These are phyloP conservation scores for Ilyonectria sp. DNA, from an alignment of 2,329 filamentous ascomycete genomes.

Conservation along the genomic window DNA sequence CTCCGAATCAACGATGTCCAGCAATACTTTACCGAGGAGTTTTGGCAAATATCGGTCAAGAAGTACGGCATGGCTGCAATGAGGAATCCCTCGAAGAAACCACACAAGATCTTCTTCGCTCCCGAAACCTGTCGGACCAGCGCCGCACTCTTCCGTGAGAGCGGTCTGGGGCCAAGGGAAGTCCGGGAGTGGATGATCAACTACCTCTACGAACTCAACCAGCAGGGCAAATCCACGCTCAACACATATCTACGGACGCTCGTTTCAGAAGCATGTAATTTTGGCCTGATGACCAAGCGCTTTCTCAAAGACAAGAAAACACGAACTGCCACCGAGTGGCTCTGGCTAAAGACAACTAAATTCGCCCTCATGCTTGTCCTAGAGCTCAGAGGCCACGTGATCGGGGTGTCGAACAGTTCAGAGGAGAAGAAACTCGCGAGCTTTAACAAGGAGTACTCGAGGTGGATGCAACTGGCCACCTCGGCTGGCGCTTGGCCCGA, in stretches of 20 bases:
- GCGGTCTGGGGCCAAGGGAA: conserved; percentile 1
- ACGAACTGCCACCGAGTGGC: conserved; percentile 22
- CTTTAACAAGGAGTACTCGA: neutral
- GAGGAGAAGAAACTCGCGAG: neutral
- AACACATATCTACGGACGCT: conserved; percentile 37
- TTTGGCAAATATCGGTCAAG: conserved; percentile 45
- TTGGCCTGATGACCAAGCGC: conserved; percentile 32
- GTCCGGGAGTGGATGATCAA: conserved; percentile 23
- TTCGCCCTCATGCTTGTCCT: conserved; percentile 26
- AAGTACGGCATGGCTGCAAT: conserved; percentile 47
- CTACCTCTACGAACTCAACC: conserved; percentile 1
- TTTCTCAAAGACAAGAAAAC: conserved; percentile 25
- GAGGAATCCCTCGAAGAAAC: conserved; percentile 32
- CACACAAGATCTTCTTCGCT: conserved; percentile 39
- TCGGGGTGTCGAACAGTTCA: conserved; percentile 21
- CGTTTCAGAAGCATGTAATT: conserved; percentile 35
- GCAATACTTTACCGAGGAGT: conserved; percentile 43
- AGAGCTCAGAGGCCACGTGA: conserved; percentile 27
- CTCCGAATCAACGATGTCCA: conserved; percentile 31
- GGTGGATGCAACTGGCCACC: neutral
- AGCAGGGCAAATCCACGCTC: conserved; percentile 21
- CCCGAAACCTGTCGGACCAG: conserved; percentile 20
- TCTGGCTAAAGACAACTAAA: too few species aligned
- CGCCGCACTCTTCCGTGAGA: neutral
- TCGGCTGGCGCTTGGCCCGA: conserved; percentile 20